These are phyloP conservation scores for Lepidium africanum DNA, from an alignment of 345 rosid species.

Conservation along the genomic window DNA sequence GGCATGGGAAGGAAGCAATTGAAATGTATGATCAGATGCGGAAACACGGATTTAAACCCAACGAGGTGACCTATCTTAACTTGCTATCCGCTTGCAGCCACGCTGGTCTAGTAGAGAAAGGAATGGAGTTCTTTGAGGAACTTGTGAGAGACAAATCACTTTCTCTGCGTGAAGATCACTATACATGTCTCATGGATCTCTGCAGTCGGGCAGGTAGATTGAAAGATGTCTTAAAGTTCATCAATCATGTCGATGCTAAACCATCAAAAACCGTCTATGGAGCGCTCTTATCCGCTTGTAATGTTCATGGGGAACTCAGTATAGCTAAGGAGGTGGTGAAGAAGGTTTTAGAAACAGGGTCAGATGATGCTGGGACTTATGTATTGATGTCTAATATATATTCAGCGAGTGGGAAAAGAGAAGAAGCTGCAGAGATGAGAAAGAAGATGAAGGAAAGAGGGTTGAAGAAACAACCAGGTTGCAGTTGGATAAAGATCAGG, in stretches of 20 bases:
- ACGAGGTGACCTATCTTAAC: conserved; percentile 54
- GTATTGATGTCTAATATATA: conserved; percentile 52
- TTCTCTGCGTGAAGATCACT: conserved; percentile 54
- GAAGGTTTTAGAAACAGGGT: conserved; percentile 41
- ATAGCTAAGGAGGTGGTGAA: conserved; percentile 49
- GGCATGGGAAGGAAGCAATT: conserved; percentile 53
- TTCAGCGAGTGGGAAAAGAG: conserved; percentile 43
- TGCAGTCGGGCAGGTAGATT: conserved; percentile 63
- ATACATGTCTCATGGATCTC: conserved; percentile 61
- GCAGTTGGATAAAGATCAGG: conserved; percentile 61
- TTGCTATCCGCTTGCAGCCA: conserved; percentile 69
- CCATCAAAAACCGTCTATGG: conserved; percentile 48
- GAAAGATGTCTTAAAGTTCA: conserved; percentile 40
- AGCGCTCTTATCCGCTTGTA: conserved; percentile 64
- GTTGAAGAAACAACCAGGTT: conserved; percentile 68
- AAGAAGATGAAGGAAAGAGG: conserved; percentile 52
- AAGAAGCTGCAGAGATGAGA: conserved; percentile 48
- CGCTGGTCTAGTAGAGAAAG: conserved; percentile 63
- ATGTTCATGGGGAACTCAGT: conserved; percentile 35
- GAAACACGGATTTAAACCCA: conserved; percentile 40
- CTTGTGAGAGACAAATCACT: conserved; percentile 40
- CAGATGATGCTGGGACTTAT: conserved; percentile 48
- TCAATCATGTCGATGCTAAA: conserved; percentile 25
- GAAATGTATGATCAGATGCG: conserved; percentile 52
- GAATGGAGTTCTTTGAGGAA: conserved; percentile 44